phyloP scores from a whole-genome alignment of 768 basidiomycete genomes.

The Phaffia tasmanica region DNA sequence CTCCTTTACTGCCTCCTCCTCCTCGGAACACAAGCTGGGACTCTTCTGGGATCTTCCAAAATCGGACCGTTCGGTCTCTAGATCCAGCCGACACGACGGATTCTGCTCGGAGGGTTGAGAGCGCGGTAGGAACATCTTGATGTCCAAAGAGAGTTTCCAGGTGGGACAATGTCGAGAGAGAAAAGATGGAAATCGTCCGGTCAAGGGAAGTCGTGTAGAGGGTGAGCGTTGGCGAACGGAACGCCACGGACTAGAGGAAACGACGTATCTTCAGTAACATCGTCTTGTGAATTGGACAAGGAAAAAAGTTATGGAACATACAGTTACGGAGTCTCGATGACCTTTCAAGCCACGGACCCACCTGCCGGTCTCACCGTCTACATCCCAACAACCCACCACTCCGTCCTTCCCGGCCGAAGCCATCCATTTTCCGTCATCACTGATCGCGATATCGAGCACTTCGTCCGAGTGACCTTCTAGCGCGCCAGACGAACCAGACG shows the following conservation, averaged over 20 bases:
- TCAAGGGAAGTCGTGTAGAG: slow-evolving; percentile 76
- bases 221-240: slow-evolving; percentile 43
- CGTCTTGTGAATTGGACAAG: slow-evolving; percentile 26
- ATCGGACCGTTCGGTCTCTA: slow-evolving; percentile 80
- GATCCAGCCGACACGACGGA: slow-evolving; percentile 77
- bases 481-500: slow-evolving; percentile 31
- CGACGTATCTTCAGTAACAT: slow-evolving; percentile 7
- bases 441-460: slow-evolving; percentile 70
- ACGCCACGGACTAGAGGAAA: slow-evolving; percentile 12
- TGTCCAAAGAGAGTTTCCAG: slow-evolving; percentile 96
- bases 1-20: slow-evolving; percentile 63
- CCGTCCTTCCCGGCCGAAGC: slow-evolving; percentile 80
- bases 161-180: slow-evolving; percentile 63
- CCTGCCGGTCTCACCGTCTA: slow-evolving; percentile 46
- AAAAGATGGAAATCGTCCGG: slow-evolving; percentile 49
- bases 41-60: slow-evolving; percentile 94
- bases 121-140: slow-evolving; percentile 67
- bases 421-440: slow-evolving; percentile 70
- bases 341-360: slow-evolving; percentile 78
- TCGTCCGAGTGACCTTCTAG: slow-evolving; percentile 74
- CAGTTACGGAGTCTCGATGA: slow-evolving; percentile 57
- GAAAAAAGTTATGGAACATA: slow-evolving; percentile 41
- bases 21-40: slow-evolving; percentile 92
- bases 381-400: slow-evolving; percentile 76
- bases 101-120: slow-evolving; percentile 74